Evolutionary conservation across 805 yeast species (phyloP).

Genomic region (Sugiyamaella qingdaonensis): DNA sequence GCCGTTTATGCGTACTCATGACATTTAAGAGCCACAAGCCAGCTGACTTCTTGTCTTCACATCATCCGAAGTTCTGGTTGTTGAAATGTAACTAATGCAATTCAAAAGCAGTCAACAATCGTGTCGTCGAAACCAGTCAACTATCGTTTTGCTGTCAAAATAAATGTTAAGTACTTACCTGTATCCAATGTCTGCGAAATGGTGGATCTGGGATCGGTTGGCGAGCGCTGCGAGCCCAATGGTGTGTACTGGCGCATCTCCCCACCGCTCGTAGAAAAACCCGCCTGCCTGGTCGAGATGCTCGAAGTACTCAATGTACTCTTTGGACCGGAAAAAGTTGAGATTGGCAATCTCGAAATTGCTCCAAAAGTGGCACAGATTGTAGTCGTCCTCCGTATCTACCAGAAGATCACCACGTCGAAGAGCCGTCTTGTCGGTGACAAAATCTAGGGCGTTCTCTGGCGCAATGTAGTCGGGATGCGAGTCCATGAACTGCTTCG

Average conservation of each 20-base stretch:
- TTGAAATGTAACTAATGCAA: no score
- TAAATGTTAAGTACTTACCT: constrained; percentile 26
- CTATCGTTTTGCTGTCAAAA: no score
- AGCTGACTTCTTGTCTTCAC: no score
- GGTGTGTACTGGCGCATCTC: constrained; percentile 90
- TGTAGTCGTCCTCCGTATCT: constrained; percentile 58
- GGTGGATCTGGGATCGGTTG: constrained; percentile 58
- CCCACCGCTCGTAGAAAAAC: constrained; percentile 91
- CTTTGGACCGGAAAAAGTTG: constrained; percentile 67
- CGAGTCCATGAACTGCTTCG: constrained; percentile 58
- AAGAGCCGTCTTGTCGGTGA: constrained; percentile 46
- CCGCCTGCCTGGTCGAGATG: constrained; percentile 70
- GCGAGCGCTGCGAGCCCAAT: constrained; percentile 60
- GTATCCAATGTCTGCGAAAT: constrained; percentile 81
- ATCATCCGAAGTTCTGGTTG: no score
- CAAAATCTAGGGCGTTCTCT: constrained; percentile 55
- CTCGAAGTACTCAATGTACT: constrained; percentile 63
- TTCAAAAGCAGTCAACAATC: no score
- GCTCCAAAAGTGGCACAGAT: constrained; percentile 85
- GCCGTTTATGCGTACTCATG: no score
- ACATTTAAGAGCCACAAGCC: no score
- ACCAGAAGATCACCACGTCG: constrained; percentile 39
- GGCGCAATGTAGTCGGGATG: constrained; percentile 60
- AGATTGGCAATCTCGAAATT: constrained; percentile 78
- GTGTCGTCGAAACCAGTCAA: no score